Base-by-base conservation (phyloP, 23 red algal species). In the Gracilaria vermiculophylla region DNA sequence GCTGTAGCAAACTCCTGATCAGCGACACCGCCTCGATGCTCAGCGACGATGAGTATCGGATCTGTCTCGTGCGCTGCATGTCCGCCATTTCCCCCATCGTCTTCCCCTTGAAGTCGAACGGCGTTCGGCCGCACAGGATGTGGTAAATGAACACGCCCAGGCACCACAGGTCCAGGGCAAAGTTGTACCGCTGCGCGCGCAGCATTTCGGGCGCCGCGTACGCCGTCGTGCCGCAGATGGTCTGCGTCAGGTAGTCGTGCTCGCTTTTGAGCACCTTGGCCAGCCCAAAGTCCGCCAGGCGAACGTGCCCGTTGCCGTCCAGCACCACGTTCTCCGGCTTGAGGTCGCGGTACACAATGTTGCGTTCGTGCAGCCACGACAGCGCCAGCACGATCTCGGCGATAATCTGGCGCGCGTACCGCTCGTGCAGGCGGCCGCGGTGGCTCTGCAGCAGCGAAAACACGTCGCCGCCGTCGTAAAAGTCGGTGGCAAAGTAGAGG, bases 281-380 rank as follows among this genome's bases (percentile, higher is more conserved):
- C 54, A 98, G 77, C 41, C 96, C 96, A 80, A 98, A 98, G 48
- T 98, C 96, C 10, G 92, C 92, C 81, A 98, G 85, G 21, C 88
- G 73, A 27, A 98, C 78, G 69, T 95, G 96, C 5, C 96, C 96
- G 47, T 98, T 78, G 10, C 91, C 76, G 53, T 98, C 92, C 53
- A 98, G 32, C 48, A 98, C 73, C 29, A 98, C 91, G 89, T 98
- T 98, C 45, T 95, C 96, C 29, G 92, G 92, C 77, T 98, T 98
- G 62, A 98, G 78, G 74, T 98, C 96, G 9, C 96, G 72, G 47
- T 98, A 98, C 14, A 95, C 91, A 61, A 98, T 93, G 53, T 91
- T 90, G 28, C 83, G 36, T 53, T 77, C 85, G 76, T 98, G 96
- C 49, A 94, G 77, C 53, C 89, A 77, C 50, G 77, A 93, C 32